Conservation (phyloP, 345 rosid genomes). For the Kandelia obovata region DNA sequence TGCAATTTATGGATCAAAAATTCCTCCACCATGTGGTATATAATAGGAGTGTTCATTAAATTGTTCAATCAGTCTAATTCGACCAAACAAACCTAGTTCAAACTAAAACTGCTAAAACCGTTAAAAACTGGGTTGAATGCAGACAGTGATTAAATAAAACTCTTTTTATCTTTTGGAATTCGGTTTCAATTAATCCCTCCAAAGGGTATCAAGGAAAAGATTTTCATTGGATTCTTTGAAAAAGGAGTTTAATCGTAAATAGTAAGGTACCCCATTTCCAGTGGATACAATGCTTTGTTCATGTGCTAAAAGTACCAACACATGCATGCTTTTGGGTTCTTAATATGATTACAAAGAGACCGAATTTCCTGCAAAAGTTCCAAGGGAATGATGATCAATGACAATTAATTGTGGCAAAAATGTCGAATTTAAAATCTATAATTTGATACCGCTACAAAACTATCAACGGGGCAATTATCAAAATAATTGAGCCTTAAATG, state of each 20-base stretch:
- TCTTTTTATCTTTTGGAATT: neutral
- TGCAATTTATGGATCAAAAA: neutral
- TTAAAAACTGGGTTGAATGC: no score
- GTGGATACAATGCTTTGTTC: no score
- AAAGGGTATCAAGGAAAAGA: neutral
- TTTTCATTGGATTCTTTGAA: neutral
- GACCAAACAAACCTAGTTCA: no score
- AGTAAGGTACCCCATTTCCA: neutral
- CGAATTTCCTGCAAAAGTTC: no score
- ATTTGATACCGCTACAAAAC: no score
- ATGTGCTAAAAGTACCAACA: no score
- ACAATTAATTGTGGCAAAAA: neutral
- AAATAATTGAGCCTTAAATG: neutral
- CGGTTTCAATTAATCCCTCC: neutral
- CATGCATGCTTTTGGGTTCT: no score
- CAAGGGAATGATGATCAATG: neutral
- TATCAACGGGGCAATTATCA: neutral
- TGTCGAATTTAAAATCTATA: neutral
- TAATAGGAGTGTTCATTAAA: neutral
- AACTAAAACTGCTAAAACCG: no score
- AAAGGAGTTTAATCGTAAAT: neutral
- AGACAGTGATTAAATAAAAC: neutral
- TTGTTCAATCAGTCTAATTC: neutral
- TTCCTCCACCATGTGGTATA: neutral
- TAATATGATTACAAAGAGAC: no score